A percentile compares a stretch with the other conserved stretches of the same genome.
Evolutionary conservation across 225 moss, liverwort and hornwort species (phyloP).

Genomic region (Climacium dendroides): DNA sequence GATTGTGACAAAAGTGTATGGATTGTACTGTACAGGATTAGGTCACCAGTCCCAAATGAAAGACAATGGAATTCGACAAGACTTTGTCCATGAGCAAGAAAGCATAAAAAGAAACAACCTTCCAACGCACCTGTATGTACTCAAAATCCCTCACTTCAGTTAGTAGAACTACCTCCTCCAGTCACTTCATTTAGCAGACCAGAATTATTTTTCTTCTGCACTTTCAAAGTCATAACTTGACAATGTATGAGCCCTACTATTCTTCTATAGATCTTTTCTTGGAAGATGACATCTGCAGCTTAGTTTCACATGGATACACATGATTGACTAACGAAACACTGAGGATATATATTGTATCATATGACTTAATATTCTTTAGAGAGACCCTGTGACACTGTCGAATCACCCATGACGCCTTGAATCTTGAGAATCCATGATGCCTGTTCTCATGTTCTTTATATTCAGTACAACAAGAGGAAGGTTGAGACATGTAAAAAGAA

Average conservation of each 20-base stretch:
- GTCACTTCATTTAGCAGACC: not conserved
- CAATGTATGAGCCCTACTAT: not conserved
- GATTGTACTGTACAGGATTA: conserved; percentile 28
- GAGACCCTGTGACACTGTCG: not conserved
- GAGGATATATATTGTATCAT: not conserved
- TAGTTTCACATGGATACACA: not conserved
- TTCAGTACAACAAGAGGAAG: not conserved
- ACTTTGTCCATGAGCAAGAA: conserved; percentile 46
- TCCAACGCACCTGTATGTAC: conserved; percentile 43
- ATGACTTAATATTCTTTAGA: not conserved
- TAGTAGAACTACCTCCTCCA: not conserved
- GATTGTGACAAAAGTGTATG: not conserved
- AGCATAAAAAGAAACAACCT: conserved; percentile 23
- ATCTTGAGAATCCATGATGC: not conserved
- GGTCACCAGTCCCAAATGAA: conserved; percentile 61
- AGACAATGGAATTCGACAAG: conserved; percentile 46
- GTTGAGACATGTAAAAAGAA: no score
- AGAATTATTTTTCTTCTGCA: not conserved
- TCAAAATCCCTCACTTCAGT: not conserved
- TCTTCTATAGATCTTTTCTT: not conserved
- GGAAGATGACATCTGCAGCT: not conserved
- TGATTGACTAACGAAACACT: not conserved
- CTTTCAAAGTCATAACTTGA: not conserved
- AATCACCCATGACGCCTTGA: not conserved
- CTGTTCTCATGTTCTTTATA: not conserved